A percentile compares a stretch with the other conserved stretches of the same genome.
Evolutionary conservation across 192 early-diverging fungal genomes (phyloP).

Genomic region (Coemansia sp.): DNA sequence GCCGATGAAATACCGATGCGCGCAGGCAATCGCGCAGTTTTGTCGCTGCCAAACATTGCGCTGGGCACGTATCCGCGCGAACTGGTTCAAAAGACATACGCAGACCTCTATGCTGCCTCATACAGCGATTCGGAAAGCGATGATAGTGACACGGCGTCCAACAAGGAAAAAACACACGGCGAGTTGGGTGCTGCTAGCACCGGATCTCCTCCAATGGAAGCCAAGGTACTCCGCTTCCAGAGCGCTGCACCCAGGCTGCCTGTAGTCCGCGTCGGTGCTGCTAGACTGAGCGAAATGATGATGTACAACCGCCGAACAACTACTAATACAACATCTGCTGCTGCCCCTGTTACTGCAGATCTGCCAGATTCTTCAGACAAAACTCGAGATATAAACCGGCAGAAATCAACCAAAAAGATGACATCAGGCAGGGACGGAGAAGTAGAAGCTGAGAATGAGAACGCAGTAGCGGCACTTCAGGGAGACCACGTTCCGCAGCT

Average conservation of each 20-base stretch:
- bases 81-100: conserved; percentile 7
- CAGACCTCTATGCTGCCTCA: conserved; percentile 24
- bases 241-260: conserved; percentile 13
- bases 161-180: not conserved
- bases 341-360: too few relatives aligned
- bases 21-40: not conserved
- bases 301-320: conserved; percentile 15
- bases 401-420: too few relatives aligned
- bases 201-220: conserved; percentile 7
- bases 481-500: too few relatives aligned
- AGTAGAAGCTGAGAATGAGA: too few relatives aligned
- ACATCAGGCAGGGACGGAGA: too few relatives aligned
- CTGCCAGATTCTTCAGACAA: too few relatives aligned
- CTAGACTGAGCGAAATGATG: conserved; percentile 39
- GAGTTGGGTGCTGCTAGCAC: not conserved
- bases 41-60: conserved; percentile 21
- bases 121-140: conserved; percentile 14
- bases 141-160: too few relatives aligned
- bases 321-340: too few relatives aligned
- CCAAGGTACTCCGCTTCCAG: conserved; percentile 23
- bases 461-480: too few relatives aligned
- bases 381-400: too few relatives aligned
- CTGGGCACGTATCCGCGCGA: conserved; percentile 2
- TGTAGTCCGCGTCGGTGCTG: conserved; percentile 24
- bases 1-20: not conserved